phyloP scores from a whole-genome alignment of 306 rosid genomes.

The Vigna mungo region DNA sequence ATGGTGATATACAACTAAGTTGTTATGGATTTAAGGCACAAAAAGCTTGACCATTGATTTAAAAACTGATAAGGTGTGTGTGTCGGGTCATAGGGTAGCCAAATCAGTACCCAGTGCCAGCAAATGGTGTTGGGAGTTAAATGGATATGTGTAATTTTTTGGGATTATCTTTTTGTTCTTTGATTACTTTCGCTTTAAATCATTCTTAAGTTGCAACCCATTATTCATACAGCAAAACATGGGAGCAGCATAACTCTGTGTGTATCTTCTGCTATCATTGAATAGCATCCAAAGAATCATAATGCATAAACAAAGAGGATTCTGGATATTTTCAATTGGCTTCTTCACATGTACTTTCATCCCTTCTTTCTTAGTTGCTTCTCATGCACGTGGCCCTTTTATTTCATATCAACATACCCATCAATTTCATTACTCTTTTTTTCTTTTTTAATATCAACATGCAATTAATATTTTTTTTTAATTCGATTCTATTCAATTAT shows the following conservation, averaged over 20 bases:
- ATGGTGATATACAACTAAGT: conserved; percentile 51
- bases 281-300: conserved; percentile 39
- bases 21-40: conserved; percentile 46
- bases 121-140: conserved; percentile 44
- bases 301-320: conserved; percentile 36
- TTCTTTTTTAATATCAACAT: neutral
- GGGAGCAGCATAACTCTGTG: conserved; percentile 44
- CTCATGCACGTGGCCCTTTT: conserved; percentile 37
- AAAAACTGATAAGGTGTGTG: conserved; percentile 20
- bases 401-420: conserved; percentile 37
- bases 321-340: conserved; percentile 34
- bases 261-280: conserved; percentile 37
- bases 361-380: conserved; percentile 34
- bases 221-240: conserved; percentile 55
- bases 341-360: conserved; percentile 33
- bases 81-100: conserved; percentile 55
- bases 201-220: conserved; percentile 51
- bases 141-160: conserved; percentile 28
- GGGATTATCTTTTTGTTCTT: conserved; percentile 24
- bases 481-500: neutral
- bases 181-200: conserved; percentile 41
- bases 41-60: conserved; percentile 42
- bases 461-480: neutral
- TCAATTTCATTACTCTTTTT: neutral
- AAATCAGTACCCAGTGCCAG: conserved; percentile 46